Base-by-base conservation (phyloP, 805 yeast genomes). In the Hanseniaspora opuntiae region DNA sequence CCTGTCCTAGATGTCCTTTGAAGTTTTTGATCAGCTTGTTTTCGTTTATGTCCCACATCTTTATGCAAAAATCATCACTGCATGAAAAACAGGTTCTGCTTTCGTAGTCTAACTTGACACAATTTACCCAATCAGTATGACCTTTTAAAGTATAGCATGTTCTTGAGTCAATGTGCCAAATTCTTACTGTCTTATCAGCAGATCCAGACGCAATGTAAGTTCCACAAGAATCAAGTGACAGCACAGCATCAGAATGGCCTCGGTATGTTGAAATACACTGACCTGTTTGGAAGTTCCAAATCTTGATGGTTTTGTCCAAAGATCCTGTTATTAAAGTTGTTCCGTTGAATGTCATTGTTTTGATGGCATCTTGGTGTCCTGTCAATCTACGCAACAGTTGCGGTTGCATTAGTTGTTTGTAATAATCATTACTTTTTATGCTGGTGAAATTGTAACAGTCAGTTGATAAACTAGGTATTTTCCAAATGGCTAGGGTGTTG, bases 251-350 rank as follows among this genome's bases (percentile, higher is more conserved):
- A 48, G 81, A 82, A 68, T 93, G 97, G 3, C 97, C 97, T 40
- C 90, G 74, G 67, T 93, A 88, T 0, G 97, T 89, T 8, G 96
- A 84, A 22, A 93, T 81, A 63, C 97, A 90, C 65, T 85, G 84
- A 37, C 98, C 98, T 0, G 95, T 87, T 58, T 84, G 82, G 68
- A 87, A 87, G 69, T 90, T 88, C 98, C 98, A 93, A 38, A 93
- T 94, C 60, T 89, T 82, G 57, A 93, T 87, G 0, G 96, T 87
- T 46, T 82, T 77, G 68, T 93, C 98, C 63, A 87, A 73, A 1
- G 96, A 89, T 12, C 96, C 97, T 0, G 96, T 86, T 44, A 93
- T 86, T 42, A 93, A 74, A 67, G 93, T 93, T 60, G 82, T 86
- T 48, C 81, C 83, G 67, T 93, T 97, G 65, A 90, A 90, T 49